phyloP scores from a whole-genome alignment of 306 rosid genomes.

The Sicyos baderoa region DNA sequence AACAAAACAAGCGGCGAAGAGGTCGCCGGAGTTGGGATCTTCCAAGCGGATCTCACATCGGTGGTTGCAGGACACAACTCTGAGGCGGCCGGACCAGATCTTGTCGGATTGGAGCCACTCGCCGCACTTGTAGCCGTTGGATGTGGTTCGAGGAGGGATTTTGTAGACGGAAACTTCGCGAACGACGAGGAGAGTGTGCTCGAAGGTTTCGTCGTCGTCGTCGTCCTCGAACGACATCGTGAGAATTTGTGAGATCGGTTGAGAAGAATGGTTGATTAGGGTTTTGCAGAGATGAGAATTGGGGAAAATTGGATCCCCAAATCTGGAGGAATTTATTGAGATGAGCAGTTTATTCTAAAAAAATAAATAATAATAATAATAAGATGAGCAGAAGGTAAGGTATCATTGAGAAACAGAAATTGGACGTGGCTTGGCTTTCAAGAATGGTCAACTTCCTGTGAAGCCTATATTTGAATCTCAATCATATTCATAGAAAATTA shows the following conservation, averaged over 20 bases:
- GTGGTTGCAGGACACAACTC: constrained; percentile 78
- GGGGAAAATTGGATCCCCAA: not conserved
- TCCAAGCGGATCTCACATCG: constrained; percentile 99
- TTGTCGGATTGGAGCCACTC: constrained; percentile 98
- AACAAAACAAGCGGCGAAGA: constrained; percentile 91
- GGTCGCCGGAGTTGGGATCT: constrained; percentile 80
- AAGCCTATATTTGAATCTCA: not conserved
- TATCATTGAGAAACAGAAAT: constrained; percentile 21
- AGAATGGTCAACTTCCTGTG: constrained; percentile 32
- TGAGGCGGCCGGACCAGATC: constrained; percentile 94
- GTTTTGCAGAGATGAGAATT: not conserved
- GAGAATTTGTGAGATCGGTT: not conserved
- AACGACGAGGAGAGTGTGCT: constrained; percentile 93
- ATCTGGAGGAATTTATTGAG: constrained; percentile 15
- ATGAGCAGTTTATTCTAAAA: too few relatives aligned
- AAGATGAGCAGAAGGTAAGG: constrained; percentile 27
- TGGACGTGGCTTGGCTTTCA: constrained; percentile 43
- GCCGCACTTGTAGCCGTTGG: constrained; percentile 98
- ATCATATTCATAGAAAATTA: too few relatives aligned
- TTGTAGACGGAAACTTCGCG: constrained; percentile 93
- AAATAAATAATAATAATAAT: too few relatives aligned
- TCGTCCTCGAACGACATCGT: constrained; percentile 83
- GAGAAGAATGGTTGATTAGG: not conserved
- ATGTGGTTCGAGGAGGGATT: constrained; percentile 81
- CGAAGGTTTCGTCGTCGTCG: constrained; percentile 68